Evolutionary conservation across 2,329 filamentous ascomycete species (phyloP), one percentile per base, ranked within the genome.

Genomic region (Botrytis fabae): DNA sequence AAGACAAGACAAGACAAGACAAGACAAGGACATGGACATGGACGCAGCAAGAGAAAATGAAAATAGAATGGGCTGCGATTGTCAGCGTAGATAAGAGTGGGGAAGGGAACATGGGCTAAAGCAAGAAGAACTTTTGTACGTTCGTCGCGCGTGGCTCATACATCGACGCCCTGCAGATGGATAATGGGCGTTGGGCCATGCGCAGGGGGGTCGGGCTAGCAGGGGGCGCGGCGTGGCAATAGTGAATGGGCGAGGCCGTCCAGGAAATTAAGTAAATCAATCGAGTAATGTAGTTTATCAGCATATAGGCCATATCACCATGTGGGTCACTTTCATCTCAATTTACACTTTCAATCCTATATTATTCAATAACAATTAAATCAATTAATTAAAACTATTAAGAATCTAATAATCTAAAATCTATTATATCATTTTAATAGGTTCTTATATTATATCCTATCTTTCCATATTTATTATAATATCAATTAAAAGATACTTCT

Each of bases 31-130:
- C 14, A 51, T n/a, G 6, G 42, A 44, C 16, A 51, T 51, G 14
- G 48, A 51, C n/a, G 14, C 14, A 42, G 40, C 10, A 48, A 14
- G 2, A 42, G 40, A 42, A 42, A 42, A 42, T 10, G 9, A 20
- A 48, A 48, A 51, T 51, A n/a, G 48, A 51, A 51, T 51, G 25
- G 32, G 59, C 59, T n/a, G 8, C 20, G 59, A 62, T 62, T 62
- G 35, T 42, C 35, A 62, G 35, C 35, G 22, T 62, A 62, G 60
- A 62, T 62, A 62, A 62, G 60, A 62, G 51, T 57, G 51, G 51
- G 51, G 51, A 28, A 7, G 51, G 51, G 51, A 28, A 7, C 9
- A 9, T 54, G n/a, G 51, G 51, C 51, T 54, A 18, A 28, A 54
- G 12, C n/a, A 54, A 54, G 51, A 54, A 54, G 51, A 54, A 54